Evolutionary conservation across 768 basidiomycete genomes (phyloP).

Genomic region (Suillus placidus): DNA sequence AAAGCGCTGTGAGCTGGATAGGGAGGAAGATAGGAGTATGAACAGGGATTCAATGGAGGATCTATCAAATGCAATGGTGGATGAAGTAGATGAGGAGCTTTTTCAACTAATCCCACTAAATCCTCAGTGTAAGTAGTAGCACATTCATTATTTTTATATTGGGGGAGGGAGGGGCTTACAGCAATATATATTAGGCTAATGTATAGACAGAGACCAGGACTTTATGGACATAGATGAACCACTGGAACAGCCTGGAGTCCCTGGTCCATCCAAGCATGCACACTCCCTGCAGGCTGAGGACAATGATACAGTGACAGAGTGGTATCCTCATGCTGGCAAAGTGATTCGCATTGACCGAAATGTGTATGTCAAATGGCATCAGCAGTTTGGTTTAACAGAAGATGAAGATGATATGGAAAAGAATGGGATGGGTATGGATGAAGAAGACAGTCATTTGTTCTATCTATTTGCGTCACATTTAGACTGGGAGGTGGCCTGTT

Average conservation of each 20-base stretch:
- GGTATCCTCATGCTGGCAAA: background rate
- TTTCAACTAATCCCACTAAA: too few species aligned
- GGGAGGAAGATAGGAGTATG: too few species aligned
- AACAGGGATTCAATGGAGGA: too few species aligned
- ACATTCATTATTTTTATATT: too few species aligned
- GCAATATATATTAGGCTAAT: too few species aligned
- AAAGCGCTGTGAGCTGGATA: too few species aligned
- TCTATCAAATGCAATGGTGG: too few species aligned
- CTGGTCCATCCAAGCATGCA: background rate
- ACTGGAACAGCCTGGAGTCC: background rate
- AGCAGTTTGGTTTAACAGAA: background rate
- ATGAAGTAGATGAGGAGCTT: too few species aligned
- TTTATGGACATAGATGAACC: background rate
- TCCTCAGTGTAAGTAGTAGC: too few species aligned
- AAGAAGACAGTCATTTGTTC: background rate
- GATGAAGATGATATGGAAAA: background rate
- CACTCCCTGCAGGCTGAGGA: background rate
- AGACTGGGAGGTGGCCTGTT: constrained; percentile 5
- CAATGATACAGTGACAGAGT: background rate
- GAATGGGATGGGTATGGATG: too few species aligned
- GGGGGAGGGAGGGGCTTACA: too few species aligned
- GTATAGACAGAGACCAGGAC: background rate
- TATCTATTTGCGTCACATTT: constrained; percentile 1
- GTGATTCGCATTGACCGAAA: background rate
- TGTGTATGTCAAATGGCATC: background rate